phyloP scores from a whole-genome alignment of 345 rosid genomes.

The Lepidium didymum region DNA sequence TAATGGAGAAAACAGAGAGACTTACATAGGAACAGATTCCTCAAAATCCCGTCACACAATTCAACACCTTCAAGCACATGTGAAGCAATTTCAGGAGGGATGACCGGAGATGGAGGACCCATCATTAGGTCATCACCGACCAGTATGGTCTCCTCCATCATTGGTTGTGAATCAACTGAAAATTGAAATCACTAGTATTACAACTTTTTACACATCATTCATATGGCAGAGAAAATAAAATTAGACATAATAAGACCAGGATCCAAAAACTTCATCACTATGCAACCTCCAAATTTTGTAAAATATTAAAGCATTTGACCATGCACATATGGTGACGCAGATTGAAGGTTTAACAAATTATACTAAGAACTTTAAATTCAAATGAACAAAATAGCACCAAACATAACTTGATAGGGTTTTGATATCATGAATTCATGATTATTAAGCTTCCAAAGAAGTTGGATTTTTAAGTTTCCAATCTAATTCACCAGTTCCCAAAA shows the following conservation, averaged over 20 bases:
- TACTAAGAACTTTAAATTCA: not conserved
- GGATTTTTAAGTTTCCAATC: not conserved
- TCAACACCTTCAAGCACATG: conserved; percentile 86
- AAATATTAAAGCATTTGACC: not conserved
- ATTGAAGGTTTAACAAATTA: not conserved
- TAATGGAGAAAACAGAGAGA: not conserved
- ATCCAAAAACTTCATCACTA: not conserved
- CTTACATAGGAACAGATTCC: conserved; percentile 89
- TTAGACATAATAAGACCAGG: not conserved
- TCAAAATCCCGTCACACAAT: conserved; percentile 72
- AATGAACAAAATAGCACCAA: not conserved
- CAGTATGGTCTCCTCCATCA: conserved; percentile 91
- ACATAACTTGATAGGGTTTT: not conserved
- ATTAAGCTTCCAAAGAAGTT: not conserved
- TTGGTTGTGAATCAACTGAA: conserved; percentile 85
- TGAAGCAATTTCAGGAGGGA: conserved; percentile 86
- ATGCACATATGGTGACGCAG: not conserved
- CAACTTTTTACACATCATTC: not conserved
- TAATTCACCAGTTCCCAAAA: not conserved
- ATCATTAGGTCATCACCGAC: conserved; percentile 92
- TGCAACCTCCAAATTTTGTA: not conserved
- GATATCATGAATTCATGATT: not conserved
- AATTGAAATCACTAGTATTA: not conserved
- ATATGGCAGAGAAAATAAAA: not conserved
- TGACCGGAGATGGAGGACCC: conserved; percentile 88